Percentiles rank a stretch among this genome's conserved stretches.
Conservation (phyloP, 805 yeast species). For the Deakozyma indianensis region DNA sequence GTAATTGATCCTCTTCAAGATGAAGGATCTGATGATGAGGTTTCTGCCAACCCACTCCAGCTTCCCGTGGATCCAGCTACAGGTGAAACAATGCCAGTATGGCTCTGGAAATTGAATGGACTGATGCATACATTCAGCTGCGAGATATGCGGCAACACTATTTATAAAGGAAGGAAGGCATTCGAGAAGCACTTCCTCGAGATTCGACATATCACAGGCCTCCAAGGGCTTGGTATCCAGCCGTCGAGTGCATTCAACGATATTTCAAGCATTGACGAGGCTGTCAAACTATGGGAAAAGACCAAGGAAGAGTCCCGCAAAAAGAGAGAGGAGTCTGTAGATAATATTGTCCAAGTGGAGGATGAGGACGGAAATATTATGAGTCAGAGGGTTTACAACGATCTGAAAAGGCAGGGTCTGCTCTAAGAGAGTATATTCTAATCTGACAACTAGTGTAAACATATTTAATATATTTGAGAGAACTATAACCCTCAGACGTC, state of each 20-base stretch:
- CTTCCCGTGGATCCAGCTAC: slow-evolving; percentile 68
- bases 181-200: slow-evolving; percentile 69
- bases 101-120: slow-evolving; percentile 88
- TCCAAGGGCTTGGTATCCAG: slow-evolving; percentile 58
- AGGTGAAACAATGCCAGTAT: slow-evolving; percentile 82
- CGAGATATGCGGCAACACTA: slow-evolving; percentile 71
- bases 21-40: slow-evolving; percentile 24
- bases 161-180: slow-evolving; percentile 57
- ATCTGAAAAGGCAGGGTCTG: slow-evolving; percentile 78
- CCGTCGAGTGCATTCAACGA: slow-evolving; percentile 45
- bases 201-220: slow-evolving; percentile 55
- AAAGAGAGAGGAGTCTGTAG: slow-evolving; percentile 24
- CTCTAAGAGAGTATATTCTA: no score
- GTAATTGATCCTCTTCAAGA: slow-evolving; percentile 13
- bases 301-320: slow-evolving; percentile 25
- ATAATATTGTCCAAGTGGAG: slow-evolving; percentile 65
- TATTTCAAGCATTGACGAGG: slow-evolving; percentile 56
- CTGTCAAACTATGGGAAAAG: slow-evolving; percentile 37
- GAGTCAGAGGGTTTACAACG: slow-evolving; percentile 70
- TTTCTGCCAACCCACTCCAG: slow-evolving; percentile 30
- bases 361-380: slow-evolving; percentile 89
- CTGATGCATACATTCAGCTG: slow-evolving; percentile 57
- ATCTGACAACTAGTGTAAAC: no score
- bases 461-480: no score
- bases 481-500: no score